Percentiles rank a stretch among this genome's conserved stretches.
Evolutionary conservation across 2,329 filamentous ascomycete genomes (phyloP).

Genomic region (Penicillium sumatraense): DNA sequence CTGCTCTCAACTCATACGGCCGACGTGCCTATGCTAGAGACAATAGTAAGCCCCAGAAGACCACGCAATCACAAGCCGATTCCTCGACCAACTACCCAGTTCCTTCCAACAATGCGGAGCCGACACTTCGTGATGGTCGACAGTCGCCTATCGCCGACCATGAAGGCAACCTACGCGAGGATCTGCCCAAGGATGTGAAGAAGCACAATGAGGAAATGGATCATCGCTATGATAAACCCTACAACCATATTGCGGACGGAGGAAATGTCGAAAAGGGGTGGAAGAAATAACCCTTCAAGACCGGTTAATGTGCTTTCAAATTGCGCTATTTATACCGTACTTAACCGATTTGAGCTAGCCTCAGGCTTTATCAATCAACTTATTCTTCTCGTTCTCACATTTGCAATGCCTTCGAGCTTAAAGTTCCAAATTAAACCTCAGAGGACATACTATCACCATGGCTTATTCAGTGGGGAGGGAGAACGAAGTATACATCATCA

Average conservation of each 20-base stretch:
- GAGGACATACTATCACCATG: too few relatives aligned
- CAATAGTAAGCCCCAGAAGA: not conserved
- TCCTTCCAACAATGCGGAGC: conserved; percentile 39
- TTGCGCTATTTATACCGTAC: too few relatives aligned
- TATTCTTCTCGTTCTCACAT: too few relatives aligned
- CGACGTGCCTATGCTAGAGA: conserved; percentile 9
- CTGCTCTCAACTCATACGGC: not conserved
- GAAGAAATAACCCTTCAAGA: not conserved
- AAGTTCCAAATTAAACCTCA: too few relatives aligned
- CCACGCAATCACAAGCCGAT: not conserved
- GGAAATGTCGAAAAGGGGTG: conserved; percentile 23
- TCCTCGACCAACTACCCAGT: conserved; percentile 10
- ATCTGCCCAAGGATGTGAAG: conserved; percentile 40
- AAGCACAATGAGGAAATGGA: conserved; percentile 38
- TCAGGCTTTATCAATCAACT: too few relatives aligned
- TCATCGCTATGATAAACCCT: conserved; percentile 36
- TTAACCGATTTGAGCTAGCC: too few relatives aligned
- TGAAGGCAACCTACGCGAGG: conserved; percentile 27
- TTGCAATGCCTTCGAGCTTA: too few relatives aligned
- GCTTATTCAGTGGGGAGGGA: too few relatives aligned
- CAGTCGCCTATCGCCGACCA: conserved; percentile 35
- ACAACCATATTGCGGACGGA: conserved; percentile 34
- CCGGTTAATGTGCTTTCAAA: too few relatives aligned
- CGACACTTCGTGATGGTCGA: conserved; percentile 34
- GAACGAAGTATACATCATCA: too few relatives aligned